Percentiles rank a stretch among this genome's conserved stretches.
Evolutionary conservation across 352 stramenopile species (phyloP).

Genomic region (Blastocystis sp.): DNA sequence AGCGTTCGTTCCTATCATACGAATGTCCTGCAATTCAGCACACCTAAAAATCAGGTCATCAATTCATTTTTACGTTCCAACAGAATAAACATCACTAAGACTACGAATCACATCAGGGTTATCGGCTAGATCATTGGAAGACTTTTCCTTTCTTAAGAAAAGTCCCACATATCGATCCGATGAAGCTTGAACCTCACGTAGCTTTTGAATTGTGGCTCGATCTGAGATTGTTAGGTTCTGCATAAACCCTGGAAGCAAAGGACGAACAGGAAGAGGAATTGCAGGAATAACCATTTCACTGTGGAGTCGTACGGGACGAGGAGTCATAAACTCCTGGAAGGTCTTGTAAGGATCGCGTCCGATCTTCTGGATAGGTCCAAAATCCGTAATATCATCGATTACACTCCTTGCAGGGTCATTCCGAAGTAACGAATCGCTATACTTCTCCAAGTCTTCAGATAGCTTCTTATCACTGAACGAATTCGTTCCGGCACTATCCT

Average conservation of each 20-base stretch:
- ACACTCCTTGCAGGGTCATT: not conserved
- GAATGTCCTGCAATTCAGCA: conserved; percentile 35
- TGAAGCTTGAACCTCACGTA: conserved; percentile 34
- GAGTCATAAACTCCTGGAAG: not conserved
- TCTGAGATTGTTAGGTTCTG: conserved; percentile 64
- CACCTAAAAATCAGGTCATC: conserved; percentile 26
- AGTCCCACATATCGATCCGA: conserved; percentile 77
- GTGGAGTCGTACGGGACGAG: not conserved
- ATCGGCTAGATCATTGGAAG: conserved; percentile 63
- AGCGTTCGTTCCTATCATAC: not conserved
- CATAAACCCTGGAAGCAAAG: conserved; percentile 64
- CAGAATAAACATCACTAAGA: conserved; percentile 60
- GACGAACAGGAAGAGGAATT: conserved; percentile 63
- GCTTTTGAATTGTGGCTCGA: conserved; percentile 58
- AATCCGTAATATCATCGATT: not conserved
- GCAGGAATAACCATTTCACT: conserved; percentile 33
- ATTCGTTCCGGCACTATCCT: not conserved
- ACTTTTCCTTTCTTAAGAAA: conserved; percentile 86
- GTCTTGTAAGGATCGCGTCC: not conserved
- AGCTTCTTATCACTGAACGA: not conserved
- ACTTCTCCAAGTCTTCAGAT: not conserved
- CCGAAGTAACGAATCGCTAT: not conserved
- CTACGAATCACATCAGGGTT: conserved; percentile 44
- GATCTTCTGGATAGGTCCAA: not conserved
- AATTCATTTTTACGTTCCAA: conserved; percentile 61